Percentiles rank a stretch among this genome's conserved stretches.
Evolutionary conservation across 306 rosid species (phyloP).

Genomic region (Rosa lucieae): DNA sequence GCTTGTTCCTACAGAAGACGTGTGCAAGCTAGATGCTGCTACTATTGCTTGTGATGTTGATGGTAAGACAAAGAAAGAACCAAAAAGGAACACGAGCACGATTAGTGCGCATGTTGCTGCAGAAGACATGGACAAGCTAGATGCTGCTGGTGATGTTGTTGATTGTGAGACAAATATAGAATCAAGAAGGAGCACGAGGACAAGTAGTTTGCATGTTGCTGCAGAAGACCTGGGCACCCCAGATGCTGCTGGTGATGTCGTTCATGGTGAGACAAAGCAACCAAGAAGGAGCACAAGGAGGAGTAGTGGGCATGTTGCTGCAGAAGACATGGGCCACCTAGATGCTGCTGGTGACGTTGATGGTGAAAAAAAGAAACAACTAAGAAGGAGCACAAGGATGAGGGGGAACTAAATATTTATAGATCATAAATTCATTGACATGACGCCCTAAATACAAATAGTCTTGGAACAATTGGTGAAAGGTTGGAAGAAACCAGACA

Average conservation of each 20-base stretch:
- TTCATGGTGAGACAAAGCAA: background rate
- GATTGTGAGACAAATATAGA: background rate
- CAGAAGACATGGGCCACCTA: background rate
- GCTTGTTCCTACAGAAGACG: slow-evolving; percentile 2
- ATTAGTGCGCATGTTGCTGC: background rate
- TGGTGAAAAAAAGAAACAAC: background rate
- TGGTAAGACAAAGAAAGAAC: background rate
- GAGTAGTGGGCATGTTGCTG: background rate
- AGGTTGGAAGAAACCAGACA: slow-evolving; percentile 4
- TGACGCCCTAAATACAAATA: background rate
- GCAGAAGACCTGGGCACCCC: background rate
- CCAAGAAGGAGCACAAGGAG: background rate
- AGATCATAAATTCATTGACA: background rate
- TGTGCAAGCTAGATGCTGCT: background rate
- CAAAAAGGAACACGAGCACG: background rate
- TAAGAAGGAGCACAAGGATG: slow-evolving; percentile 12
- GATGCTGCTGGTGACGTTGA: slow-evolving; percentile 1
- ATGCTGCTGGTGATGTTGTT: background rate
- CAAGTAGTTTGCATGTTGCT: background rate
- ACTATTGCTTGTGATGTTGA: background rate
- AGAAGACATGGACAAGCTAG: background rate
- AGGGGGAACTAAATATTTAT: background rate
- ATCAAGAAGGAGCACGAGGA: background rate
- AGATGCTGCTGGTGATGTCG: background rate
- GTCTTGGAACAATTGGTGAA: background rate